Percentiles rank a stretch among this genome's conserved stretches.
Conservation (phyloP, 305 asterid species). For the Striga hermonthica region DNA sequence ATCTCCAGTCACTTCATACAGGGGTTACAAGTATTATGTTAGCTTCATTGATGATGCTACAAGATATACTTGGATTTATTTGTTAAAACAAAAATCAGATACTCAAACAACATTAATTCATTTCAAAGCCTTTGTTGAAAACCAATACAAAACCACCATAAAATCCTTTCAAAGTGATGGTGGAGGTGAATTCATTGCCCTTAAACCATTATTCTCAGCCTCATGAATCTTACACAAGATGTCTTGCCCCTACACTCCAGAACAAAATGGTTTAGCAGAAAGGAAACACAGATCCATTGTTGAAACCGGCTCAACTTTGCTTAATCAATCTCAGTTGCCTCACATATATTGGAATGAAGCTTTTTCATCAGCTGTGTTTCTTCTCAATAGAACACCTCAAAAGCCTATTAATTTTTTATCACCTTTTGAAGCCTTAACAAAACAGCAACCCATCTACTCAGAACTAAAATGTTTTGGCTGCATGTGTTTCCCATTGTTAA, state of each 20-base stretch:
- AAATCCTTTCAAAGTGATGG: neutral
- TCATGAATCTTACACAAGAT: neutral
- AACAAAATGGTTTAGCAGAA: neutral
- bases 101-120: neutral
- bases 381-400: neutral
- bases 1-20: neutral
- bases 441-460: too few species aligned
- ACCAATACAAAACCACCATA: neutral
- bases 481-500: too few species aligned
- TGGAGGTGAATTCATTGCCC: neutral
- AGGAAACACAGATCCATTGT: neutral
- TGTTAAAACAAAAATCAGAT: neutral
- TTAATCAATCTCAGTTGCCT: neutral
- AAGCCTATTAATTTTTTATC: neutral
- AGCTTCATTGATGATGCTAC: neutral
- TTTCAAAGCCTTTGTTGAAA: neutral
- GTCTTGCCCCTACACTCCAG: neutral
- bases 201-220: neutral
- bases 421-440: too few species aligned
- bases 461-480: too few species aligned
- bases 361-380: neutral
- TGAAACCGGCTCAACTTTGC: neutral
- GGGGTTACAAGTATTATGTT: neutral
- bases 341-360: neutral
- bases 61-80: neutral